Percentiles rank a stretch among this genome's conserved stretches.
Evolutionary conservation across 305 asterid species (phyloP).

Genomic region (Petunia hybrid): DNA sequence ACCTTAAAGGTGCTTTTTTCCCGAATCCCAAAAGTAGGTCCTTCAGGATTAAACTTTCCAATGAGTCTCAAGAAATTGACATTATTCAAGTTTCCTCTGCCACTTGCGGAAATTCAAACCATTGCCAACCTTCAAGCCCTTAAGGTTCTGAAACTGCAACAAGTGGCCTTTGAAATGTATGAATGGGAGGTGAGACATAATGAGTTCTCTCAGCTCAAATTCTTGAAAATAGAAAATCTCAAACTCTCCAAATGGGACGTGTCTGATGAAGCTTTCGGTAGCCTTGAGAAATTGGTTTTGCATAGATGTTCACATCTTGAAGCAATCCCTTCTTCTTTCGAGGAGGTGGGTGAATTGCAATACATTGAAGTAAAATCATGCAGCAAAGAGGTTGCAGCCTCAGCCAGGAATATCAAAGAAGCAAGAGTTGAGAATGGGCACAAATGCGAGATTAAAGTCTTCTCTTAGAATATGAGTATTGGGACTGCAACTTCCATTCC

Average conservation of each 20-base stretch:
- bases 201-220: constrained; percentile 27
- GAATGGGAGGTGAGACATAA: constrained; percentile 22
- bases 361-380: not conserved
- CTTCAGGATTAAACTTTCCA: constrained; percentile 27
- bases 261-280: not conserved
- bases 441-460: too few relatives aligned
- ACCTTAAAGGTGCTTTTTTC: constrained; percentile 6
- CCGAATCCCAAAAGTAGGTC: not conserved
- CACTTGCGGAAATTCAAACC: constrained; percentile 16
- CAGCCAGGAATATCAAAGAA: not conserved
- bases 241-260: constrained; percentile 9
- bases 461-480: not conserved
- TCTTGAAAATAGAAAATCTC: constrained; percentile 14
- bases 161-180: constrained; percentile 20
- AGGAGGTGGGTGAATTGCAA: not conserved
- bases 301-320: not conserved
- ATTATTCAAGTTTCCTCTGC: not conserved
- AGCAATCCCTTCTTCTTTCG: not conserved
- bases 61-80: constrained; percentile 29
- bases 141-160: constrained; percentile 36
- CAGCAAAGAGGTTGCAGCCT: not conserved
- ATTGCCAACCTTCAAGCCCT: constrained; percentile 32
- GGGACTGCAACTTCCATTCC: too few relatives aligned
- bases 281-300: not conserved
- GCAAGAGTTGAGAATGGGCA: too few relatives aligned